These are phyloP conservation scores for Coemansia sp. DNA, from an alignment of 192 early-diverging fungal species.

Conservation along the genomic window DNA sequence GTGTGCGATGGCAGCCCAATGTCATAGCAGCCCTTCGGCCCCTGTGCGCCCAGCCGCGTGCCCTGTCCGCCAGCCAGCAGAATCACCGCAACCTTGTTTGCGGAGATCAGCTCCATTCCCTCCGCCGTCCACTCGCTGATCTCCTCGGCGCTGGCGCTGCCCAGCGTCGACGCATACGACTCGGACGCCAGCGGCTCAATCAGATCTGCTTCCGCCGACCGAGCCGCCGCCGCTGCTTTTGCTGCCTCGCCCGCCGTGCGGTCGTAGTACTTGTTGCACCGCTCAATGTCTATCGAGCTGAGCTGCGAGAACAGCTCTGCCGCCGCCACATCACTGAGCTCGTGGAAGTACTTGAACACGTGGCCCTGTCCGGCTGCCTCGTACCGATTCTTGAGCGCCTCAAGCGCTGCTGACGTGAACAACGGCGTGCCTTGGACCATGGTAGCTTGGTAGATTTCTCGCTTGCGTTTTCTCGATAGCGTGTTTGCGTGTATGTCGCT, in stretches of 20 bases:
- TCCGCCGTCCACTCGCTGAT: conserved; percentile 67
- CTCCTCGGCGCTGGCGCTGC: conserved; percentile 53
- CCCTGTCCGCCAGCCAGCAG: conserved; percentile 92
- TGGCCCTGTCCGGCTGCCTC: conserved; percentile 81
- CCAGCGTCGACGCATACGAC: conserved; percentile 67
- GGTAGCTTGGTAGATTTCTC: background rate
- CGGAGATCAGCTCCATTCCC: conserved; percentile 78
- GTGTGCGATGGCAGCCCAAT: conserved; percentile 87
- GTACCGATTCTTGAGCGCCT: conserved; percentile 62
- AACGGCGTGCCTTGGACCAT: conserved; percentile 50
- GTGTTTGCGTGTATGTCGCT: no score
- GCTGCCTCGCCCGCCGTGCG: conserved; percentile 62
- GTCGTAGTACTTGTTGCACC: conserved; percentile 80
- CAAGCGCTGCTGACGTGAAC: conserved; percentile 50
- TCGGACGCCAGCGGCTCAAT: conserved; percentile 78
- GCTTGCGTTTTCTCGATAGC: background rate
- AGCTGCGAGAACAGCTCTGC: conserved; percentile 67
- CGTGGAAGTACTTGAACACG: conserved; percentile 80
- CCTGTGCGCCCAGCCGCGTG: conserved; percentile 77
- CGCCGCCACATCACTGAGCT: conserved; percentile 63
- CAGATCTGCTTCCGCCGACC: no score
- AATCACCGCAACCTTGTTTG: conserved; percentile 92
- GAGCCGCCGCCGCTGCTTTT: no score
- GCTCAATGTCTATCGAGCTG: conserved; percentile 70
- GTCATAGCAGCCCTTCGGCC: conserved; percentile 94